Base-by-base conservation (phyloP, 768 basidiomycete species). In the Pisolithus microcarpus region DNA sequence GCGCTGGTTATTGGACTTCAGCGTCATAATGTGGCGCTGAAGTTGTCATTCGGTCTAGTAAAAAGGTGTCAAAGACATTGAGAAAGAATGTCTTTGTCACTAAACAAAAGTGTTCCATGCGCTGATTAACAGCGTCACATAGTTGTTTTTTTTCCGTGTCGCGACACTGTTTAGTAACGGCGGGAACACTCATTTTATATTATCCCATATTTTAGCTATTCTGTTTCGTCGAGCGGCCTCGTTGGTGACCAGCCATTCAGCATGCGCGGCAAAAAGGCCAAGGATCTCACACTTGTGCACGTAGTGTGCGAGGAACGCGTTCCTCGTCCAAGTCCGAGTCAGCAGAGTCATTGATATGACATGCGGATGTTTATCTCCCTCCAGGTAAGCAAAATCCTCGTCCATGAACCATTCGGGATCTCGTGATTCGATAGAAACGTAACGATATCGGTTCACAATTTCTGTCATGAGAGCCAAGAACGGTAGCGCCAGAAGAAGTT, bases 201-300 rank as follows among this genome's bases (percentile, higher is more conserved):
- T 34, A 31, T 70, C 59, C 84, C 82, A 86, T 15, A 68, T 58
- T 0, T 53, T 45, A 5, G 79, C 54, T 18, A 74, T 50, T 38
- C 60, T 62, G 16, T 55, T 49, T 23, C 61, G 57, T 36, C 49
- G 54, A 34, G 65, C 52, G 9, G 56, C 68, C 31, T 76, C 77
- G 45, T 81, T 72, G 10, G 77, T 73, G 36, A 81, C 61, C 7
- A 86, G 56, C 84, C 83, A 86, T 34, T 75, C 75, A 0, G 75
- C 73, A 7, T 85, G 81, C 8, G 72, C 68, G 11, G 80, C 81
- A 53, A 84, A 76, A 1, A 72, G 52, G 10, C 72, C 70, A 34
- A 69, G 60, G n/a, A 84, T 61, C 58, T 82, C 78, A 34, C 79
- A 74, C 26, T 51, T 69, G 40, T 80, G 71, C 24, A 84, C 77